phyloP scores from a whole-genome alignment of 1,284 basidiomycete species.

The Rhodotorula sp. region DNA sequence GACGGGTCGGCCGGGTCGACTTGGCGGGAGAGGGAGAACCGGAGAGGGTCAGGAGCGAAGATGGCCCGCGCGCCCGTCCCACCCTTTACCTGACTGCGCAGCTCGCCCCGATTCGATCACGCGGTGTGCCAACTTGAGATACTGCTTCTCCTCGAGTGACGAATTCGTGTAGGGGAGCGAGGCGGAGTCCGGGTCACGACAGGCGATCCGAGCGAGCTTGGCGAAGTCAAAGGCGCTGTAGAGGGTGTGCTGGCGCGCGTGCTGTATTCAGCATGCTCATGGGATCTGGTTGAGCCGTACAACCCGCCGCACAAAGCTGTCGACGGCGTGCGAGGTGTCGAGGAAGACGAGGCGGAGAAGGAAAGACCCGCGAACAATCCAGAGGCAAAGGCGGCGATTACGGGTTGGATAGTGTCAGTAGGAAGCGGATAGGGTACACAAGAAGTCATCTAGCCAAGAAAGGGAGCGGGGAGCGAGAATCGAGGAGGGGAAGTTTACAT shows the following conservation, averaged over 20 bases:
- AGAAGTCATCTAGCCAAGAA: too few species aligned
- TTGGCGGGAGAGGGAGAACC: constrained; percentile 72
- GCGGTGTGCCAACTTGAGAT: constrained; percentile 71
- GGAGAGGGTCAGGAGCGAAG: constrained; percentile 81
- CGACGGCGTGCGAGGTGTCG: too few species aligned
- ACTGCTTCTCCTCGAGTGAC: constrained; percentile 71
- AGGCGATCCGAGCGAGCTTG: neutral
- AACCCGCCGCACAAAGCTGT: too few species aligned
- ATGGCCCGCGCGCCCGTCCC: constrained; percentile 86
- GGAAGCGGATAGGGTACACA: too few species aligned
- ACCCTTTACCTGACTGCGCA: constrained; percentile 75
- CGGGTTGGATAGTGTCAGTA: too few species aligned
- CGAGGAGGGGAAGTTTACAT: too few species aligned
- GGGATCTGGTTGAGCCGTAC: too few species aligned
- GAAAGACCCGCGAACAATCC: too few species aligned
- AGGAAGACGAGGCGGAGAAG: too few species aligned
- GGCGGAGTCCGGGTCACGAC: neutral
- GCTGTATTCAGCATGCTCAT: too few species aligned
- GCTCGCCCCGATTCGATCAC: constrained; percentile 72
- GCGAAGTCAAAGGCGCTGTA: neutral
- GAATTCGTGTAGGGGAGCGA: neutral
- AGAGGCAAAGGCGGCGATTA: too few species aligned
- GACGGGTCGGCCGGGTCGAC: neutral
- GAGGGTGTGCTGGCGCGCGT: neutral
- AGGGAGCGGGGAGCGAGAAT: too few species aligned